Evolutionary conservation across 345 rosid species (phyloP), one percentile per base, ranked within the genome.

Genomic region (Aquilaria yunnanensis): DNA sequence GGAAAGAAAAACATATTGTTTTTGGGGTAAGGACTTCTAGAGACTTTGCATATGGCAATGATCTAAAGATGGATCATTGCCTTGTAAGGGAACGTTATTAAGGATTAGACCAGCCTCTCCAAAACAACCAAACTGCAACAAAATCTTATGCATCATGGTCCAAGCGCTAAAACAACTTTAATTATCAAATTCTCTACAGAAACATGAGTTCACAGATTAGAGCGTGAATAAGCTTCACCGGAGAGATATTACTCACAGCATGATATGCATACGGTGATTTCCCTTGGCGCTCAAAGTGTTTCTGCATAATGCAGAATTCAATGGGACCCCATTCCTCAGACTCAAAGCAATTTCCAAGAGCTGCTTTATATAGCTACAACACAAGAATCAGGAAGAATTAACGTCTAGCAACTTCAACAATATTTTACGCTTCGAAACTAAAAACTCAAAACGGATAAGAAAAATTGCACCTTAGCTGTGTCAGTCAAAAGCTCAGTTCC

Each of bases 221-320:
- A 10, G 33, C 33, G 32, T 7, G 12, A 8, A 32, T 2, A 55
- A 12, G 10, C 54, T 11, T 51, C 54, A 61, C 48, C 32, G 61
- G 34, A 61, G 62, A 46, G 51, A 54, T 3, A 60, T 5, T 59
- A 74, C 90, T 80, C 75, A 89, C 98, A 0, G 97, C 77, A 70
- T 92, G 97, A 70, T 92, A 92, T 5, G 96, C 91, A 61, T 92
- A 92, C 1, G 98, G 97, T 0, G 91, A 81, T 67, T 92, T 89
- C 37, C 87, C 98, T 72, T 92, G 98, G 32, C 93, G 98, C 47
- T 89, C 96, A 32, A 92, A 92, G 74, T 92, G 98, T 70, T 89
- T 92, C 66, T 83, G 79, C 91, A 89, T 85, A 70, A 89, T 80
- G 75, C 78, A 74, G 78, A 66, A 92, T 63, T 92, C 96, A 3